Evolutionary conservation across 768 basidiomycete species (phyloP), one percentile per base, ranked within the genome.

Genomic region (Tricholoma bakamatsutake): DNA sequence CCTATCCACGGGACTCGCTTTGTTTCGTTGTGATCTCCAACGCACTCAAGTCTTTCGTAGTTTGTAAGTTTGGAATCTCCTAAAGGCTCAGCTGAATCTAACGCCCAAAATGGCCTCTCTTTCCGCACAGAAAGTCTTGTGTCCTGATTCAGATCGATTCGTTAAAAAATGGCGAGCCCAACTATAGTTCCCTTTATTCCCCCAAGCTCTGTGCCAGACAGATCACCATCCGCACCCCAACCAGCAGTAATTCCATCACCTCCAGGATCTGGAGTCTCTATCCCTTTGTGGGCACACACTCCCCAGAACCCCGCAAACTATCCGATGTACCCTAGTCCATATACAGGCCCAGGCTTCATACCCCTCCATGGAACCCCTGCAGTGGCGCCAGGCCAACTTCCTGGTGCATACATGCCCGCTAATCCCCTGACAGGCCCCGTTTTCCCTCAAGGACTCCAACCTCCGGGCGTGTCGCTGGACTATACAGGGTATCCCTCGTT

Each of bases 321-420:
- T 53, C 74, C 76, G 9, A 66, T 64, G 34, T 77, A 76, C 53
- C 71, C 73, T 1, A 55, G 59, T 13, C 76, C 76, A 4, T 73
- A 72, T 34, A 72, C 69, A 35, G 50, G 62, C 2, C 69, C 71
- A 6, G 73, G 73, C 1, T 77, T 72, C 50, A 72, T 78, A 24
- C 76, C 76, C 1, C 39, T 28, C 21, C 24, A 40, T 18, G 59
- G 62, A 10, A 64, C 66, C 57, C 68, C 67, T 6, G 62, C 61
- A 17, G 28, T 55, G 31, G 49, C 31, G 18, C 50, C 54, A 30
- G 57, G 33, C 13, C 50, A 27, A 28, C 34, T 54, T 1, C 54
- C 57, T 53, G 47, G 42, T 45, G 35, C 45, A 33, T 55, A 52
- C 34, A 42, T 53, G 7, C 58, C 64, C 24, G 15, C 28, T 24